These are phyloP conservation scores for Corynascus novoguineensis DNA, from an alignment of 495 filamentous ascomycete genomes.

Conservation along the genomic window DNA sequence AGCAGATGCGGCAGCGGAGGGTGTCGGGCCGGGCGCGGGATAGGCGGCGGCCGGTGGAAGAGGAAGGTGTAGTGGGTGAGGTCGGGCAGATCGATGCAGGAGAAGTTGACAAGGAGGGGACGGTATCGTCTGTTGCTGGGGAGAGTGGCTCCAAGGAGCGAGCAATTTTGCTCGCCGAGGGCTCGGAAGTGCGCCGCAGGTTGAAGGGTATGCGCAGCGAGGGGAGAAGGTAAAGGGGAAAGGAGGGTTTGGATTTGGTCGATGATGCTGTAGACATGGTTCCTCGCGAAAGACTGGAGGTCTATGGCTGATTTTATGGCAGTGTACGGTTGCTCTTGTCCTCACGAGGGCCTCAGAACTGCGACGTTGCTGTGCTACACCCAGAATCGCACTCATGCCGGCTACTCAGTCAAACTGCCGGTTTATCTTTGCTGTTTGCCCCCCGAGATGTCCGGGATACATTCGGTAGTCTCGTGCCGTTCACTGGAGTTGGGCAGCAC, in stretches of 20 bases:
- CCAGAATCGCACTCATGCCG: not conserved
- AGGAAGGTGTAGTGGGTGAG: conserved; percentile 24
- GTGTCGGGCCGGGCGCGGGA: conserved; percentile 37
- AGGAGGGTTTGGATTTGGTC: conserved; percentile 31
- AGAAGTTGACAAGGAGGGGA: conserved; percentile 28
- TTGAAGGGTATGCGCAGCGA: conserved; percentile 42
- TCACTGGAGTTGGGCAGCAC: not conserved
- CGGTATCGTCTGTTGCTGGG: not conserved
- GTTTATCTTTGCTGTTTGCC: not conserved
- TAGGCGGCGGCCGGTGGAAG: conserved; percentile 17
- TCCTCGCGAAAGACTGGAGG: conserved; percentile 9
- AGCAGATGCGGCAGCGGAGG: conserved; percentile 69
- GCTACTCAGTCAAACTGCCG: not conserved
- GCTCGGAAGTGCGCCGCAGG: conserved; percentile 24
- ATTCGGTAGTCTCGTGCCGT: not conserved
- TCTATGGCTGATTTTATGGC: conserved; percentile 22
- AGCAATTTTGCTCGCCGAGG: not conserved
- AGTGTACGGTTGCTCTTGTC: not conserved
- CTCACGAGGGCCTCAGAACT: not conserved
- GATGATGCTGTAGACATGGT: conserved; percentile 7
- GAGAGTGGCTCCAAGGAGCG: not conserved
- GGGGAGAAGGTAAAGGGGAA: conserved; percentile 48
- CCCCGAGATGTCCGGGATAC: not conserved
- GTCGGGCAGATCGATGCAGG: too few species aligned
- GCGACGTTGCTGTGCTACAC: not conserved